Evolutionary conservation across 345 rosid genomes (phyloP).

Genomic region (Syzygium aromaticum): DNA sequence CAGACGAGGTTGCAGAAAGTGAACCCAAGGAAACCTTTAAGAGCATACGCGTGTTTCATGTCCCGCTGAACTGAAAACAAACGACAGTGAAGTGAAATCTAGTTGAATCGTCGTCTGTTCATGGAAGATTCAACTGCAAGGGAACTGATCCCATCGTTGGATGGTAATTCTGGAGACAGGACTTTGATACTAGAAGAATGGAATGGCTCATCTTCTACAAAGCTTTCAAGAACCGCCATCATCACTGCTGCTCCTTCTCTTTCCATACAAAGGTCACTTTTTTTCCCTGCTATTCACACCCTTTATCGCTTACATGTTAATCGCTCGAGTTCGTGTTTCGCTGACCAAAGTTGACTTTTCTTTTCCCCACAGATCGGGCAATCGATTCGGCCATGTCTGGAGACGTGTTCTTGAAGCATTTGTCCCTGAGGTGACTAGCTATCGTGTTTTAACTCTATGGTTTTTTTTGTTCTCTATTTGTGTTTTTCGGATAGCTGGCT

Average conservation of each 20-base stretch:
- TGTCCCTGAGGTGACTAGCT: conserved; percentile 68
- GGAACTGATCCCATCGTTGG: background rate
- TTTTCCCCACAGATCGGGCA: conserved; percentile 33
- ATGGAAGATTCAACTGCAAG: conserved; percentile 2
- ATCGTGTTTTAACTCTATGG: background rate
- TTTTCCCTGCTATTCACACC: background rate
- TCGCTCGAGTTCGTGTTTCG: background rate
- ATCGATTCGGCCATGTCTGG: conserved; percentile 66
- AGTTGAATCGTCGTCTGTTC: background rate
- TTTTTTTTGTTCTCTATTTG: background rate
- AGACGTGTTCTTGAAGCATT: conserved; percentile 81
- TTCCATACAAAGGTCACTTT: conserved; percentile 44
- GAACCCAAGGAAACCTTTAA: background rate
- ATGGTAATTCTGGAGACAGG: background rate
- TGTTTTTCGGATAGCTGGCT: background rate
- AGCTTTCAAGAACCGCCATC: conserved; percentile 59
- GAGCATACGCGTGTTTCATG: background rate
- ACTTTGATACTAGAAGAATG: conserved; percentile 46
- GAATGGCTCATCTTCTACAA: conserved; percentile 75
- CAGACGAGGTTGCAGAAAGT: background rate
- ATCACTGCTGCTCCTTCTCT: conserved; percentile 50
- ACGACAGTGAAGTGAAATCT: background rate
- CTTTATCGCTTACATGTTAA: background rate
- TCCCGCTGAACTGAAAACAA: background rate
- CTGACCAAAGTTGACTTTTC: background rate